Conservation (phyloP, 2,329 filamentous ascomycete genomes). For the Cercospora canescens region DNA sequence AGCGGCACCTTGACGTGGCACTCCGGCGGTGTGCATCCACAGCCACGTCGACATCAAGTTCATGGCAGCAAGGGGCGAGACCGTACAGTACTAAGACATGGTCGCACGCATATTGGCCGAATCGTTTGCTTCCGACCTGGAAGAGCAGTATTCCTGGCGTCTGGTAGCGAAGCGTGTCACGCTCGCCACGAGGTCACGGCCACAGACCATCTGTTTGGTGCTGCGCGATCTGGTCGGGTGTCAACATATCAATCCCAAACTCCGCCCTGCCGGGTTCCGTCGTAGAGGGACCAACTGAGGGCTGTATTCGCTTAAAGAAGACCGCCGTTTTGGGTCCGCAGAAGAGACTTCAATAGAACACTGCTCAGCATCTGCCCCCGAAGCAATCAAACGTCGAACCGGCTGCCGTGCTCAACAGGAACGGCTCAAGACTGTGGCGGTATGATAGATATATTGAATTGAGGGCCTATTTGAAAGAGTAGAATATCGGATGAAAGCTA, state of each 20-base stretch:
- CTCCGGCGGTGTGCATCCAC: not conserved
- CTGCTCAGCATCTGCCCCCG: too few relatives aligned
- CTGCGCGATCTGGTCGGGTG: not conserved
- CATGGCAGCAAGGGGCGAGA: not conserved
- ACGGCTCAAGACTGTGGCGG: too few relatives aligned
- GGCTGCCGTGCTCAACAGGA: too few relatives aligned
- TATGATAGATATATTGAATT: not conserved
- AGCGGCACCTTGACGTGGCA: not conserved
- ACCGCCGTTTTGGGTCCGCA: too few relatives aligned
- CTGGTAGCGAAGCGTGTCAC: not conserved
- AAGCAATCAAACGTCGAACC: too few relatives aligned
- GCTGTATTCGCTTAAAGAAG: too few relatives aligned
- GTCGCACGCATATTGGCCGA: not conserved
- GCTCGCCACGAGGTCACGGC: not conserved
- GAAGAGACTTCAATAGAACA: too few relatives aligned
- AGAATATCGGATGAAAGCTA: not conserved
- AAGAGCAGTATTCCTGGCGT: not conserved
- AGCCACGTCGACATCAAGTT: not conserved
- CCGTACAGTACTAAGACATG: not conserved
- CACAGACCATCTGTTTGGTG: not conserved
- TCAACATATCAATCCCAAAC: not conserved
- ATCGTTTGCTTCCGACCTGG: not conserved
- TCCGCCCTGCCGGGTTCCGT: not conserved
- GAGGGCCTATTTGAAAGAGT: not conserved
- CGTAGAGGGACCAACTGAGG: too few relatives aligned